These are phyloP conservation scores for Wallacemonas sp. DNA, from an alignment of 208 protist species.

Conservation along the genomic window DNA sequence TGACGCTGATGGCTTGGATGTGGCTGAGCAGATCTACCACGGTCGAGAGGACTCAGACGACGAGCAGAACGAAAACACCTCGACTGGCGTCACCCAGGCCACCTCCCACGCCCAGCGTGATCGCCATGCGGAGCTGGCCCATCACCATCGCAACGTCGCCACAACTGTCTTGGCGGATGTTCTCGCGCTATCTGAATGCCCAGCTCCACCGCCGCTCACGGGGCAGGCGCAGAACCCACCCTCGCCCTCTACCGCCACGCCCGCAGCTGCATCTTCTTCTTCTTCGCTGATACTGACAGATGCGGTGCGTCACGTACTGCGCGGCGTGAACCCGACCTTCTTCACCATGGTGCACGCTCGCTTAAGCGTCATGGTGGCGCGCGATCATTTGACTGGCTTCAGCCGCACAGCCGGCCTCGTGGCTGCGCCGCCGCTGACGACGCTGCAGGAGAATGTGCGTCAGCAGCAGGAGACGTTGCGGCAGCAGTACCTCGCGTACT, in stretches of 20 bases:
- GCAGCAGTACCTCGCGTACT: slow-evolving; percentile 14
- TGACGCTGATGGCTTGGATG: neutral
- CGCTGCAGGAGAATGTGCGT: slow-evolving; percentile 46
- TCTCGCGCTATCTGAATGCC: slow-evolving; percentile 24
- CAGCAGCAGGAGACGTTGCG: slow-evolving; percentile 37
- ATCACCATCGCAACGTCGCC: slow-evolving; percentile 18
- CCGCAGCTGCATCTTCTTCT: neutral
- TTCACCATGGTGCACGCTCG: slow-evolving; percentile 86
- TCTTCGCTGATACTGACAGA: slow-evolving; percentile 11
- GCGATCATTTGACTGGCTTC: slow-evolving; percentile 62
- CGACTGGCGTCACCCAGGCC: too few species aligned
- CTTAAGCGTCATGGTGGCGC: slow-evolving; percentile 71
- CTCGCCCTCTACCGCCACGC: neutral
- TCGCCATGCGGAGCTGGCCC: neutral
- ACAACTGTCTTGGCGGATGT: slow-evolving; percentile 22
- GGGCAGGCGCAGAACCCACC: neutral
- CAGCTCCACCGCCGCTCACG: neutral
- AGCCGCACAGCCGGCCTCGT: slow-evolving; percentile 23
- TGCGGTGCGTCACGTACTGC: slow-evolving; percentile 20
- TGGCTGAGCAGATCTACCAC: neutral
- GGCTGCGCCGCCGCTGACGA: slow-evolving; percentile 53
- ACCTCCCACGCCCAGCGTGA: neutral
- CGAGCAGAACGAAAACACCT: slow-evolving; percentile 8
- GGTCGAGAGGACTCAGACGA: neutral
- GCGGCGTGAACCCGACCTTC: slow-evolving; percentile 49